A percentile compares a stretch with the other conserved stretches of the same genome.
Evolutionary conservation across 2,329 filamentous ascomycete species (phyloP).

Genomic region (Ophiocordyceps camponoti-rufipedis): DNA sequence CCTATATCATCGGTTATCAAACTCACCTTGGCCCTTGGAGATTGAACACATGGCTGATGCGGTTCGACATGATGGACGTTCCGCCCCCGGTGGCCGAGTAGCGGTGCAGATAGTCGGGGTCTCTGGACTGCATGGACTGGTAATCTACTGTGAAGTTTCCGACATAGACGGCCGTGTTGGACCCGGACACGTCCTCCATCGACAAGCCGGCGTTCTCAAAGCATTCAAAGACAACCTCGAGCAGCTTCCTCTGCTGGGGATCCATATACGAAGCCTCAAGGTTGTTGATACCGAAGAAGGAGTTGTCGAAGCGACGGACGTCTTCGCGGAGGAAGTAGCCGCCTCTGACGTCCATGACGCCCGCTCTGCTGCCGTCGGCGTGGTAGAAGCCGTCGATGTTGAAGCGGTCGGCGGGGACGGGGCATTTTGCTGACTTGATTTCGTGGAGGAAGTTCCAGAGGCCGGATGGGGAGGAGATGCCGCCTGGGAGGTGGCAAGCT

Average conservation of each 20-base stretch:
- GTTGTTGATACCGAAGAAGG: conserved; percentile 20
- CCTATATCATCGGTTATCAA: too few relatives aligned
- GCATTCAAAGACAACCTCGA: conserved; percentile 22
- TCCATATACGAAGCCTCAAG: conserved; percentile 20
- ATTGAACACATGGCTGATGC: conserved; percentile 18
- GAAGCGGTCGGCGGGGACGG: conserved; percentile 7
- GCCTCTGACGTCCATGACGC: conserved; percentile 4
- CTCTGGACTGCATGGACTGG: conserved; percentile 2
- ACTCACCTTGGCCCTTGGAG: conserved; percentile 11
- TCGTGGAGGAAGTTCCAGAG: conserved; percentile 5
- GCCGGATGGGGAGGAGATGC: conserved; percentile 2
- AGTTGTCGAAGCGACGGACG: conserved; percentile 14
- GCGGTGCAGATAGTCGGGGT: conserved; percentile 3
- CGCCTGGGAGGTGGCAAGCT: conserved; percentile 6
- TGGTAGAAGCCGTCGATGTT: conserved; percentile 11
- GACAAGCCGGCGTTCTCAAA: conserved; percentile 18
- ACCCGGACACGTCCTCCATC: conserved; percentile 8
- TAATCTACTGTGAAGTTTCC: conserved; percentile 5
- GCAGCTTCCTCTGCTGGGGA: conserved; percentile 20
- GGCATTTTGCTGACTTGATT: conserved; percentile 1
- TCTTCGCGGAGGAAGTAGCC: conserved; percentile 12
- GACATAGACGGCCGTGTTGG: conserved; percentile 4
- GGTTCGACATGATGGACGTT: conserved; percentile 17
- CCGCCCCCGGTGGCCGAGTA: conserved; percentile 11
- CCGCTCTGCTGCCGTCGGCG: conserved; percentile 13